These are phyloP conservation scores for Protea cynaroides DNA, from an alignment of 164 flowering plant species.

Conservation along the genomic window DNA sequence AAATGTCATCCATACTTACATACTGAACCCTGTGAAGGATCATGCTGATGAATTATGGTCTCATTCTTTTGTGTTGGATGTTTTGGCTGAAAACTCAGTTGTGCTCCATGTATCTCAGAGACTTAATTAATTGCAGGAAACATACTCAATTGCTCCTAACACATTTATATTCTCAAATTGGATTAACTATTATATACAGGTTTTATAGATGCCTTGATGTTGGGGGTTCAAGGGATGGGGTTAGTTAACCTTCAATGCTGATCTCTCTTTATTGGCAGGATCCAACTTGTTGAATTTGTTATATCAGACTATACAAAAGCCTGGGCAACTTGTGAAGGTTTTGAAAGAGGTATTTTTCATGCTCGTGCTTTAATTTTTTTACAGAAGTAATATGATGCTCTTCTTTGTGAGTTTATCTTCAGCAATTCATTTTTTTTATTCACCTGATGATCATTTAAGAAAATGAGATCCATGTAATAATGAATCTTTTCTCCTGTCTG, in stretches of 20 bases:
- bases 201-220: not conserved
- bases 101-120: not conserved
- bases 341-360: conserved; percentile 49
- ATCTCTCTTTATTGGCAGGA: conserved; percentile 41
- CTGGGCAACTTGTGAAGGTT: conserved; percentile 51
- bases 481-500: not conserved
- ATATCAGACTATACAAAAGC: conserved; percentile 50
- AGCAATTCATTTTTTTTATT: not conserved
- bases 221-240: not conserved
- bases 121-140: not conserved
- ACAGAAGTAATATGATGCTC: too few species aligned
- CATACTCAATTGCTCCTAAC: not conserved
- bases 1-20: not conserved
- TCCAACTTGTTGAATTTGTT: conserved; percentile 80
- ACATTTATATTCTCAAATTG: not conserved
- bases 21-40: not conserved
- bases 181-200: not conserved
- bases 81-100: not conserved
- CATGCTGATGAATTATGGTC: not conserved
- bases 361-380: not conserved
- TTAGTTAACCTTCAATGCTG: not conserved
- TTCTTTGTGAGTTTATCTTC: not conserved
- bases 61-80: not conserved
- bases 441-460: too few species aligned
- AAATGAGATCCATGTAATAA: not conserved